These are phyloP conservation scores for Eleusine indica DNA, from an alignment of 176 grass and related monocot species.

Conservation along the genomic window DNA sequence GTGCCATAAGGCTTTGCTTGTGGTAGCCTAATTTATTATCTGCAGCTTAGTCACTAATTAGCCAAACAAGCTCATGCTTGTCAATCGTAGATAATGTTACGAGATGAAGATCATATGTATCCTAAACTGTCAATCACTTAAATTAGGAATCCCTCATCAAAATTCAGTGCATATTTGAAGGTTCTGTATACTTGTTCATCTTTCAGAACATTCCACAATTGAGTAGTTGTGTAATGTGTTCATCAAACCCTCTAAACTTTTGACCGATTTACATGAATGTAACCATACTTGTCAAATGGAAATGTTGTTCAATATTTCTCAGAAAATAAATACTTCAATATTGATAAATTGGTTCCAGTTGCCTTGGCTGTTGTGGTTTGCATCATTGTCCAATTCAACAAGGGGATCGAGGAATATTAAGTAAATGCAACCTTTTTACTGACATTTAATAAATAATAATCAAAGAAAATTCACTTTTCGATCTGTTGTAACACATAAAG, in stretches of 20 bases:
- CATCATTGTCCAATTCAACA: neutral
- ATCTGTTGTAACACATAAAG: neutral
- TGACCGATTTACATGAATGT: neutral
- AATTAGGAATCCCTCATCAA: neutral
- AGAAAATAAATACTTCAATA: neutral
- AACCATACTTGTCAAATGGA: neutral
- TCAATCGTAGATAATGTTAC: conserved; percentile 4
- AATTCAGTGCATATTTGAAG: neutral
- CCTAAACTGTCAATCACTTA: conserved; percentile 21
- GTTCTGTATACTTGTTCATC: neutral
- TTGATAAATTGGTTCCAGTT: neutral
- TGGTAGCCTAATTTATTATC: neutral
- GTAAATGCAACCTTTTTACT: neutral
- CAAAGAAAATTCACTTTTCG: neutral
- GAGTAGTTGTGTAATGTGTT: neutral
- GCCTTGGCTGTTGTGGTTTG: neutral
- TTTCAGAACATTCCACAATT: neutral
- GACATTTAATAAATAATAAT: neutral
- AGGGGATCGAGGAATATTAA: neutral
- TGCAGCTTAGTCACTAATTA: neutral
- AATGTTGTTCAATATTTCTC: neutral
- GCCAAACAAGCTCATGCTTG: neutral
- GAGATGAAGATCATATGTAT: neutral
- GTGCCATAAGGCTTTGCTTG: neutral
- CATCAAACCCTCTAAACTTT: neutral